These are phyloP conservation scores for Phytophthora tubulina DNA, from an alignment of 352 stramenopile species.

Conservation along the genomic window DNA sequence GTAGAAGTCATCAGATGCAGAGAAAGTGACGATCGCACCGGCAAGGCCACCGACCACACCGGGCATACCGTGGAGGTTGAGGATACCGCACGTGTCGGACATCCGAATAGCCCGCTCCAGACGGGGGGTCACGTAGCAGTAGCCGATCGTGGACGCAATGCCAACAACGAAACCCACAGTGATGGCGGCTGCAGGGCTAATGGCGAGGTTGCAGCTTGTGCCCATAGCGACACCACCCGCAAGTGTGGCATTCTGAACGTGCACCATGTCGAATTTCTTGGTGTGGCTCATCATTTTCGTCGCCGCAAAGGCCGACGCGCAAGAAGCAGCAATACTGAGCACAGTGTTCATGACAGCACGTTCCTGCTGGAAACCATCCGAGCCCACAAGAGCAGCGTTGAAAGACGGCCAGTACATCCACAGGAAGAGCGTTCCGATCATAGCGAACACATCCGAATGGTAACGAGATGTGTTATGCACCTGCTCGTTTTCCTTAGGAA, in stretches of 20 bases:
- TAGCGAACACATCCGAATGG: slow-evolving; percentile 77
- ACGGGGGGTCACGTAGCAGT: slow-evolving; percentile 51
- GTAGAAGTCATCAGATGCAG: slow-evolving; percentile 62
- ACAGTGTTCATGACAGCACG: slow-evolving; percentile 82
- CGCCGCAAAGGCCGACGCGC: slow-evolving; percentile 62
- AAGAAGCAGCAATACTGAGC: slow-evolving; percentile 73
- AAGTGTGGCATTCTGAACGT: slow-evolving; percentile 88
- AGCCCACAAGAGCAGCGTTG: slow-evolving; percentile 73
- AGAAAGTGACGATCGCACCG: slow-evolving; percentile 62
- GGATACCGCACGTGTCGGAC: slow-evolving; percentile 69
- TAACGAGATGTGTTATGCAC: slow-evolving; percentile 74
- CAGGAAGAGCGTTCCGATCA: slow-evolving; percentile 88
- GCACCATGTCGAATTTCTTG: slow-evolving; percentile 88
- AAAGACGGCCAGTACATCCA: slow-evolving; percentile 93
- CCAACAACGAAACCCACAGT: slow-evolving; percentile 65
- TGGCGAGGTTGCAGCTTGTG: slow-evolving; percentile 69
- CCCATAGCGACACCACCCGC: slow-evolving; percentile 88
- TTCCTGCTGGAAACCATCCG: slow-evolving; percentile 71
- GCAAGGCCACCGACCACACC: slow-evolving; percentile 69
- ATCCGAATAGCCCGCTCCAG: slow-evolving; percentile 54
- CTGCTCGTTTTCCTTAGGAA: slow-evolving; percentile 47
- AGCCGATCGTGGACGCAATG: slow-evolving; percentile 55
- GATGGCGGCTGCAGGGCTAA: slow-evolving; percentile 69
- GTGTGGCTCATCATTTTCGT: slow-evolving; percentile 48
- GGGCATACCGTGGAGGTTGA: slow-evolving; percentile 87